A percentile compares a stretch with the other conserved stretches of the same genome.
These are phyloP conservation scores for Silene conica DNA, from an alignment of 148 eudicot species.

Conservation along the genomic window DNA sequence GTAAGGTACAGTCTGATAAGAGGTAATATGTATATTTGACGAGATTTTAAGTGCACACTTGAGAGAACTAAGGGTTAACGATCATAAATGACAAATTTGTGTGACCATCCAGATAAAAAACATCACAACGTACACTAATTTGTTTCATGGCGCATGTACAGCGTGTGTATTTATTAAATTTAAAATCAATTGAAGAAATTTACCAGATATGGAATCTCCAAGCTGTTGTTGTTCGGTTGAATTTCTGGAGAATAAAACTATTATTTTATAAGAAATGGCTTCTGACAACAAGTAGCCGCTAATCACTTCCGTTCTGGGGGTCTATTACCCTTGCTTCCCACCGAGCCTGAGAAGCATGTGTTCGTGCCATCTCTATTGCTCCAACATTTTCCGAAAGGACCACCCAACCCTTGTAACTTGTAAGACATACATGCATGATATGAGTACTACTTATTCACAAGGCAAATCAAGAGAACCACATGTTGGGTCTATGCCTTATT, in stretches of 20 bases:
- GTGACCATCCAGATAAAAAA: too few relatives aligned
- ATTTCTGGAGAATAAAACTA: constrained; percentile 18
- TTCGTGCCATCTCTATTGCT: constrained; percentile 71
- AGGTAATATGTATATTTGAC: too few relatives aligned
- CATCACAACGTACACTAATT: not conserved
- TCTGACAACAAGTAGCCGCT: constrained; percentile 87
- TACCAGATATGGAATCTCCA: constrained; percentile 40
- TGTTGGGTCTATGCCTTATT: too few relatives aligned
- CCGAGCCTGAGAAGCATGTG: constrained; percentile 65
- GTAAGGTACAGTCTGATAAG: too few relatives aligned
- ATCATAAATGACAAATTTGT: not conserved
- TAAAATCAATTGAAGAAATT: constrained; percentile 17
- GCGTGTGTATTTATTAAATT: not conserved
- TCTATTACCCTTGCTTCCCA: constrained; percentile 98
- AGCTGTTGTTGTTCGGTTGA: constrained; percentile 27
- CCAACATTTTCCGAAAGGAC: constrained; percentile 62
- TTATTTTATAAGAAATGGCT: constrained; percentile 87
- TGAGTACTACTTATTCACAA: too few relatives aligned
- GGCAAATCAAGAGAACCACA: too few relatives aligned
- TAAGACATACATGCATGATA: constrained; percentile 7
- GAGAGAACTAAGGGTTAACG: too few relatives aligned
- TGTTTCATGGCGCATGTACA: not conserved
- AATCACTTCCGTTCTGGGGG: constrained; percentile 82
- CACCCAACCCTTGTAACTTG: constrained; percentile 95
- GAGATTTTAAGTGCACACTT: too few relatives aligned